A percentile compares a stretch with the other conserved stretches of the same genome.
phyloP scores from a whole-genome alignment of 768 basidiomycete genomes.

The Tephrocybe sp. region DNA sequence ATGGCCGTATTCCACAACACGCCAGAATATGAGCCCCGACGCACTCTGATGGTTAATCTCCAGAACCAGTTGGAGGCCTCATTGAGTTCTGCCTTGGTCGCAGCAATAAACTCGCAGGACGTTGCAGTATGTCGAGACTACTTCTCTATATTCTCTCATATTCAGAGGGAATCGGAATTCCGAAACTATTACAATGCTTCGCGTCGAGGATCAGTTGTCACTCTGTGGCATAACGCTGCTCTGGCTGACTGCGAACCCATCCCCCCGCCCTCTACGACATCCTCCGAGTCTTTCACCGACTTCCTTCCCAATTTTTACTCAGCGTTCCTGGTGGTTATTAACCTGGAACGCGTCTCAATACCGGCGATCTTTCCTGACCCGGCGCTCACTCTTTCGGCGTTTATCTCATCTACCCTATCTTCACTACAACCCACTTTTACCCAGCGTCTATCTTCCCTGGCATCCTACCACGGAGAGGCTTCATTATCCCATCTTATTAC shows the following conservation, averaged over 20 bases:
- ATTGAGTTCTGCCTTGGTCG: constrained; percentile 86
- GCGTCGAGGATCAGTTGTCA: constrained; percentile 61
- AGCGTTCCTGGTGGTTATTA: constrained; percentile 64
- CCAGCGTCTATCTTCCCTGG: constrained; percentile 72
- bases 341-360: constrained; percentile 70
- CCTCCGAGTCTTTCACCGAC: constrained; percentile 47
- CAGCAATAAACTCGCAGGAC: constrained; percentile 82
- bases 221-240: constrained; percentile 64
- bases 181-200: constrained; percentile 93
- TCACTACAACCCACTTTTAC: constrained; percentile 79
- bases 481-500: constrained; percentile 72
- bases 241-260: constrained; percentile 57
- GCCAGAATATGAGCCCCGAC: constrained; percentile 84
- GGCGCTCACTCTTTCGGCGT: constrained; percentile 68
- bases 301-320: constrained; percentile 80
- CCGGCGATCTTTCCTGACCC: constrained; percentile 90
- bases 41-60: constrained; percentile 84
- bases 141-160: constrained; percentile 85
- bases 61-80: constrained; percentile 96
- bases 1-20: constrained; percentile 95
- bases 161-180: constrained; percentile 92
- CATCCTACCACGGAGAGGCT: constrained; percentile 61
- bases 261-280: constrained; percentile 20
- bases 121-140: constrained; percentile 72
- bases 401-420: constrained; percentile 81